Percentiles rank a stretch among this genome's conserved stretches.
These are phyloP conservation scores for Protomyces gravidus DNA, from an alignment of 1,139 yeast species.

Conservation along the genomic window DNA sequence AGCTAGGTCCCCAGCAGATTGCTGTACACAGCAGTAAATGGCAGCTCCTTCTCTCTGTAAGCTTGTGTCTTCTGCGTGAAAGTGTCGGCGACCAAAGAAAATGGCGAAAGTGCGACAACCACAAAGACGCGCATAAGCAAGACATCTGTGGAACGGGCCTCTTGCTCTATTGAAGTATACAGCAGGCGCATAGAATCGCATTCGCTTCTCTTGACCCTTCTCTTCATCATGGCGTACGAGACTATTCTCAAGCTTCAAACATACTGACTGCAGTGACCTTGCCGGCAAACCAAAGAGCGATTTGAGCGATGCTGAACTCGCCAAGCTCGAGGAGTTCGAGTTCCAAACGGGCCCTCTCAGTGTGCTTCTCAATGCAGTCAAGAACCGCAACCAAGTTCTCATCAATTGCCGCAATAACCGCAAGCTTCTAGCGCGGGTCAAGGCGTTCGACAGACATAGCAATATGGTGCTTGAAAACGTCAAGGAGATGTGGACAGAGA, in stretches of 20 bases:
- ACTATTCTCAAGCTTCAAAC: not conserved
- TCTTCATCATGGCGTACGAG: not conserved
- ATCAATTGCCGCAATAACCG: conserved; percentile 91
- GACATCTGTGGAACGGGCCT: too few species aligned
- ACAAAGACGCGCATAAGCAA: too few species aligned
- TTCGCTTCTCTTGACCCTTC: too few species aligned
- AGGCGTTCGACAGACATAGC: conserved; percentile 94
- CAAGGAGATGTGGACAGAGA: conserved; percentile 84
- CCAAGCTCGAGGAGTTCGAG: conserved; percentile 82
- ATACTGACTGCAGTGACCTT: conserved; percentile 48
- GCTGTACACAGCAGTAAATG: too few species aligned
- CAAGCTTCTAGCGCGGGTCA: conserved; percentile 80
- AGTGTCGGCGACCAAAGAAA: too few species aligned
- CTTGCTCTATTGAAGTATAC: too few species aligned
- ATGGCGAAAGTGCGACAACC: too few species aligned
- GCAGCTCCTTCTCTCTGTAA: too few species aligned
- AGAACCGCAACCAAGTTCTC: conserved; percentile 68
- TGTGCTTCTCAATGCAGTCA: conserved; percentile 72
- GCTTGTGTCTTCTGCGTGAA: too few species aligned
- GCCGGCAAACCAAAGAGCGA: conserved; percentile 72
- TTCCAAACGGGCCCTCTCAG: conserved; percentile 89
- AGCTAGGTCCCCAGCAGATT: too few species aligned
- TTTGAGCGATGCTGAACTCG: conserved; percentile 72
- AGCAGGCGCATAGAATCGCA: too few species aligned
- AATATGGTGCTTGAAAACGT: conserved; percentile 90